These are phyloP conservation scores for Carex scoparia DNA, from an alignment of 176 grass and related monocot species.

Conservation along the genomic window DNA sequence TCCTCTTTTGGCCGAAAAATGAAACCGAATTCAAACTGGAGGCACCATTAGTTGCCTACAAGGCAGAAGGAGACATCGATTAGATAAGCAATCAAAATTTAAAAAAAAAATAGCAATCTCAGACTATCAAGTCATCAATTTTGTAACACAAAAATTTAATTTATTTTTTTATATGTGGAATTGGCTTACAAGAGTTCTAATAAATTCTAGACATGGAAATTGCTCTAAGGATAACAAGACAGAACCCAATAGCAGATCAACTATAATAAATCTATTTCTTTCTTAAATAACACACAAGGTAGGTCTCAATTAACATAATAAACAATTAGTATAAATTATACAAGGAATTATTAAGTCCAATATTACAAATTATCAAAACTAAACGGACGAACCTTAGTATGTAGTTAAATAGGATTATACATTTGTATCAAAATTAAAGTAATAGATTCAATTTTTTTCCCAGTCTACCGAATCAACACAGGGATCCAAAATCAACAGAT, in stretches of 20 bases:
- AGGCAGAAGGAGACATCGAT: neutral
- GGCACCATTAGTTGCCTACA: conserved; percentile 3
- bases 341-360: neutral
- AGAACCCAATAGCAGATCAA: neutral
- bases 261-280: neutral
- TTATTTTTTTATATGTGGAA: neutral
- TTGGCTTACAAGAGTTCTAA: neutral
- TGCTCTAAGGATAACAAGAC: neutral
- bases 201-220: neutral
- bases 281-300: neutral
- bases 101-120: neutral
- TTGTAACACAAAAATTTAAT: neutral
- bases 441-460: neutral
- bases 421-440: neutral
- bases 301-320: neutral
- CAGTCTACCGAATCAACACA: neutral
- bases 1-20: conserved; percentile 10
- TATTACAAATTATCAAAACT: neutral
- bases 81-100: neutral
- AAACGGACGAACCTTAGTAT: neutral
- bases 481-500: neutral
- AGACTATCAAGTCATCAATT: neutral
- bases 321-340: neutral
- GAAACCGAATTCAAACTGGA: conserved; percentile 4
- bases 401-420: neutral